Evolutionary conservation across 2,329 filamentous ascomycete species (phyloP).

Genomic region (Fusarium kyushuense): DNA sequence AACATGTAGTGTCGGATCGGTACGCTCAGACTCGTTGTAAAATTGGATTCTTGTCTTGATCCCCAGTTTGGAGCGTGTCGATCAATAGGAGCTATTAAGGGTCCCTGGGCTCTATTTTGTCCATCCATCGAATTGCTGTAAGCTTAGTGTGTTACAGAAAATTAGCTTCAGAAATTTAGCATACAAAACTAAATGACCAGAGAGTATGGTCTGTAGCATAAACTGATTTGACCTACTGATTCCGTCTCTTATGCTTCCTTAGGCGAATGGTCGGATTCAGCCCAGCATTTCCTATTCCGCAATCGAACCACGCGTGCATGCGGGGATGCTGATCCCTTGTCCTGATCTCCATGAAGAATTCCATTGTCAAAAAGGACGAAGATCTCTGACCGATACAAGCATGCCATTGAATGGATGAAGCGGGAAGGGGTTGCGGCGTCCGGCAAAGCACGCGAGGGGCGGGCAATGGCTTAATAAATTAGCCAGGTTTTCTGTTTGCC

Average conservation of each 20-base stretch:
- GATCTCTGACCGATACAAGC: slow-evolving; percentile 33
- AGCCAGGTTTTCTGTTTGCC: slow-evolving; percentile 41
- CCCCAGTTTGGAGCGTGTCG: slow-evolving; percentile 19
- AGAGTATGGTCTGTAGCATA: no score
- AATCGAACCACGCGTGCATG: slow-evolving; percentile 5
- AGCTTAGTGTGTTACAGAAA: no score
- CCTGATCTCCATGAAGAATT: slow-evolving; percentile 30
- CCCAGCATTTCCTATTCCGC: slow-evolving; percentile 19
- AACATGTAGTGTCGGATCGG: neutral
- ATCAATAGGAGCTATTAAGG: slow-evolving; percentile 25
- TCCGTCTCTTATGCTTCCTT: no score
- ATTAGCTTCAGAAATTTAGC: no score
- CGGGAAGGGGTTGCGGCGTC: slow-evolving; percentile 35
- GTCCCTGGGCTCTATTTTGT: slow-evolving; percentile 30
- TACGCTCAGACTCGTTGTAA: neutral
- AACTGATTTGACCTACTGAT: no score
- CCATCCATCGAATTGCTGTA: slow-evolving; percentile 14
- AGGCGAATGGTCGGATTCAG: slow-evolving; percentile 30
- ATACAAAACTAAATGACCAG: no score
- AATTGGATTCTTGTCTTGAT: slow-evolving; percentile 1
- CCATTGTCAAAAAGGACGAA: slow-evolving; percentile 25
- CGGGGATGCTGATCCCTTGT: slow-evolving; percentile 31
- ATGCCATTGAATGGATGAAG: slow-evolving; percentile 24
- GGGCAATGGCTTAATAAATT: slow-evolving; percentile 31
- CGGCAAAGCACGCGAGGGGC: slow-evolving; percentile 40